These are phyloP conservation scores for Aureobasidium zeae DNA, from an alignment of 2,329 filamentous ascomycete species.

Conservation along the genomic window DNA sequence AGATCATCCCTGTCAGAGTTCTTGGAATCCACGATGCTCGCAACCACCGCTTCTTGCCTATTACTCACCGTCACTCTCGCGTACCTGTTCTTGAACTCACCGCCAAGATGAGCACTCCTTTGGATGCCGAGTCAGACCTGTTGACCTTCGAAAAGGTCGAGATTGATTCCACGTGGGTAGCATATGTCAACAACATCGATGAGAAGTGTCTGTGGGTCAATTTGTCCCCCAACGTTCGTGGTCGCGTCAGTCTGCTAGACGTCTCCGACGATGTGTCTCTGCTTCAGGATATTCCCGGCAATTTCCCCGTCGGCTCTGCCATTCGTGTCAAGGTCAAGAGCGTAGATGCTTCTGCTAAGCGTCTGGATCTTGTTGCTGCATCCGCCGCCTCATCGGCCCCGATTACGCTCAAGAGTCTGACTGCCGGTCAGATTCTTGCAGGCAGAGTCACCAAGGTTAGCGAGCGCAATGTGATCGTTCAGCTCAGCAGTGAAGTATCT, in stretches of 20 bases:
- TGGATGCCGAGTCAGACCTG: slow-evolving; percentile 48
- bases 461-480: slow-evolving; percentile 74
- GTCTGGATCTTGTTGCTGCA: slow-evolving; percentile 74
- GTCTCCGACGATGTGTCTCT: slow-evolving; percentile 78
- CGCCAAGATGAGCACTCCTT: slow-evolving; percentile 56
- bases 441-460: slow-evolving; percentile 77
- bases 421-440: slow-evolving; percentile 70
- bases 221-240: slow-evolving; percentile 76
- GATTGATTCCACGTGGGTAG: slow-evolving; percentile 62
- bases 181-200: slow-evolving; percentile 83
- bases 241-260: slow-evolving; percentile 72
- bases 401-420: slow-evolving; percentile 61
- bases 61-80: slow-evolving; percentile 74
- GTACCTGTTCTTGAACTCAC: slow-evolving; percentile 78
- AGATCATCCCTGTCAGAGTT: slow-evolving; percentile 64
- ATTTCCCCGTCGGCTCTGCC: slow-evolving; percentile 86
- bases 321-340: slow-evolving; percentile 68
- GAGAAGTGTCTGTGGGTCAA: slow-evolving; percentile 82
- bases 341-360: slow-evolving; percentile 63
- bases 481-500: slow-evolving; percentile 70
- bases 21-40: slow-evolving; percentile 83
- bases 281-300: slow-evolving; percentile 62
- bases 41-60: slow-evolving; percentile 83
- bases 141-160: slow-evolving; percentile 65
- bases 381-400: slow-evolving; percentile 44